Evolutionary conservation across 352 stramenopile genomes (phyloP).

Genomic region (Globisporangium ultimum): DNA sequence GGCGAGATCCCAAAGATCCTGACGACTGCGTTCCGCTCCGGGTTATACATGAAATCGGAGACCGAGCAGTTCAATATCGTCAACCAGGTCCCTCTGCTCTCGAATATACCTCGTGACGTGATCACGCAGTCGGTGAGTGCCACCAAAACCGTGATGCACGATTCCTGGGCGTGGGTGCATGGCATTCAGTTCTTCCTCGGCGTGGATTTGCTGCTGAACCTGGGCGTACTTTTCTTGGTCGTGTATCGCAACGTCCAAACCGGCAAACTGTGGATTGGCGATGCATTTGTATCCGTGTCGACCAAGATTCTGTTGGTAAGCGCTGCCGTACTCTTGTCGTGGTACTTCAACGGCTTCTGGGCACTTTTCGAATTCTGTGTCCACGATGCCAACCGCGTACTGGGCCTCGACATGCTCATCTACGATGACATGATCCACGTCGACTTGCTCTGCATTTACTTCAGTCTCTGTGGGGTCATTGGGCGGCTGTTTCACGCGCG

Average conservation of each 20-base stretch:
- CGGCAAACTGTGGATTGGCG: conserved; percentile 40
- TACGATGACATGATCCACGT: conserved; percentile 32
- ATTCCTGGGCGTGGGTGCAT: conserved; percentile 41
- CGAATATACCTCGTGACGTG: conserved; percentile 1
- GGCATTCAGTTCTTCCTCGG: conserved; percentile 34
- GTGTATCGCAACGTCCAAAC: conserved; percentile 23
- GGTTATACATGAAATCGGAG: conserved; percentile 23
- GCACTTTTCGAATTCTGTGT: conserved; percentile 32
- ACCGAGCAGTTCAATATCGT: conserved; percentile 24
- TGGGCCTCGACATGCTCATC: conserved; percentile 14
- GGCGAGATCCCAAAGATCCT: conserved; percentile 25
- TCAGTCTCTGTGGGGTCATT: conserved; percentile 2
- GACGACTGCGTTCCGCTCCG: conserved; percentile 24
- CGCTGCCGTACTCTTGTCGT: conserved; percentile 22
- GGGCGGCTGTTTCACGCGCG: background rate
- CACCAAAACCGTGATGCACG: conserved; percentile 5
- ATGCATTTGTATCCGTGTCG: conserved; percentile 35
- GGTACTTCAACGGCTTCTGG: conserved; percentile 34
- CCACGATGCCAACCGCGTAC: conserved; percentile 18
- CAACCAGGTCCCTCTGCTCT: conserved; percentile 14
- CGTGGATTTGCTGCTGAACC: conserved; percentile 24
- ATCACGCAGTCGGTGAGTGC: conserved; percentile 8
- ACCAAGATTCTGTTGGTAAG: conserved; percentile 17
- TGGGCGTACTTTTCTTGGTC: conserved; percentile 28
- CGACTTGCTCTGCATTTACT: conserved; percentile 18